Base-by-base conservation (phyloP, 139 green algal genomes). In the Chlamydomonas schloesseri region DNA sequence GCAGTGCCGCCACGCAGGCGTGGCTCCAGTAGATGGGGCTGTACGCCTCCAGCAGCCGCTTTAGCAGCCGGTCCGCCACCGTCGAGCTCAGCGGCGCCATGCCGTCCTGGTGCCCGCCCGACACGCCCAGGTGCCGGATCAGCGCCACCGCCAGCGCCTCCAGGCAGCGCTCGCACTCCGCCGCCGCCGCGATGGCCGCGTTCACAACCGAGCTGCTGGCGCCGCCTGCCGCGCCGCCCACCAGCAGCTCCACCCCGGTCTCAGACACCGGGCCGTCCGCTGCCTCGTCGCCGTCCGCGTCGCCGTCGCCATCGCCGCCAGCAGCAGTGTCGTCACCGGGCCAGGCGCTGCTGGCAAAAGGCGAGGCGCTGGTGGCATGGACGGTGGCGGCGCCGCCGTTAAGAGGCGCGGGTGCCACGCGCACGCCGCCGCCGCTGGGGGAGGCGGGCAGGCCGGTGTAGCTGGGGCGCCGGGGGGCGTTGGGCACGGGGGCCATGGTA, bases 51-150 rank as follows among this genome's bases (percentile, higher is more conserved):
- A 87, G 57, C 73, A 92, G 88, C 68, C 34, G 53, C 47, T 72
- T 72, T 33, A 92, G 84, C 55, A 92, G 80, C 58, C 47, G 33
- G 37, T 89, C 84, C 29, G 84, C 67, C 50, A 91, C 88, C 42
- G n/a, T 46, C 6, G n/a, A 24, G 24, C 57, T 76, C 70, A 84
- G 67, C 47, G 87, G 87, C 55, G 77, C 55, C 8, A 33, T 42
- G 23, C 83, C 88, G n/a, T 89, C 78, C 62, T 82, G 79, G 33
- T 84, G 69, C 3, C 57, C 71, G 14, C 67, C 78, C 37, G 50
- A 76, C 17, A 10, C 67, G 1, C 57, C 80, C 84, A 92, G 58
- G 69, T 90, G 73, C 17, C 50, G n/a, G 47, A 92, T 87, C 20
- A 92, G 81, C 58, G 88, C 64, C 55, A 92, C 60, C 3, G 73